Base-by-base conservation (phyloP, 176 grass and related monocot genomes). In the Carex pumila region DNA sequence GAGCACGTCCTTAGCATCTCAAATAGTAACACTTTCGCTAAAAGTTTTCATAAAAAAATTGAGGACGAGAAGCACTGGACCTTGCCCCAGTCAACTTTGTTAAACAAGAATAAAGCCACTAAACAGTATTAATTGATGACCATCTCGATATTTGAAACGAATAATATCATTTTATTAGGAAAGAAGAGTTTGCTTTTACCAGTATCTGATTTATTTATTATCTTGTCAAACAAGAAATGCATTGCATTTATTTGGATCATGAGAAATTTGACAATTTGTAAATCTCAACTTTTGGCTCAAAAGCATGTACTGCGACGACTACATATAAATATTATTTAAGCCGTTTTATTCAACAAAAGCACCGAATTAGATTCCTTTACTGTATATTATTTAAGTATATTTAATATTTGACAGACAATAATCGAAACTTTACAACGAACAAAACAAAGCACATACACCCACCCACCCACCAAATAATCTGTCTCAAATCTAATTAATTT, bases 341-440 rank as follows among this genome's bases (percentile, higher is more conserved):
- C 15, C 6, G 15, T 81, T 37, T 7, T 81, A 61, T 34, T 81
- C 60, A 65, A 30, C 60, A 25, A 82, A 19, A 49, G 47, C 47
- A 11, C n/a, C 19, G 39, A 31, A 65, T 56, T 77, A 82, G 34
- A 65, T 82, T 82, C 80, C 80, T 68, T 50, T 25, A 10, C 77
- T 67, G 8, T 37, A 65, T 50, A 49, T 3, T 82, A 50, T 65
- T 82, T 80, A 41, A 34, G 8, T 49, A 11, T 49, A 49, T 49
- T 47, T 25, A 22, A 67, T 80, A 45, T 17, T 41, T 21, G 3
- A n/a, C 18, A 12, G 17, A 49, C 80, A 82, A 68, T 67, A 82
- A 82, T 82, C 0, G 12, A 54, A 82, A 82, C 80, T 82, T 82
- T 82, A 68, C 80, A 82, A 82, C 80, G 47, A 62, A 82, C 41